Evolutionary conservation across 2,329 filamentous ascomycete genomes (phyloP).

Genomic region (Aspergillus aculeatus): DNA sequence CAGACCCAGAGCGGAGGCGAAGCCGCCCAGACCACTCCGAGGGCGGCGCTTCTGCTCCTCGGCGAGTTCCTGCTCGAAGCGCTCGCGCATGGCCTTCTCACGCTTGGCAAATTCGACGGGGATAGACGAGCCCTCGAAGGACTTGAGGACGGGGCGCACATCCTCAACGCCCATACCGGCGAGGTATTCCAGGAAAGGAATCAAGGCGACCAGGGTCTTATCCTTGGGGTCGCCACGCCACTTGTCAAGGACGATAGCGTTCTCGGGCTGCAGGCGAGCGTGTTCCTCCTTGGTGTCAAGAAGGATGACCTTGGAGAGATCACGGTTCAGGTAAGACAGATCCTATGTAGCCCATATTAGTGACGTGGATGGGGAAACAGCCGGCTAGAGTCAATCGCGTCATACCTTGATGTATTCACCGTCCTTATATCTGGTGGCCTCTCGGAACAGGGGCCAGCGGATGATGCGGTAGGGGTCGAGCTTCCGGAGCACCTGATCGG

Average conservation of each 20-base stretch:
- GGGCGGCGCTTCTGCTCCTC: slow-evolving; percentile 65
- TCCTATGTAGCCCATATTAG: slow-evolving; percentile 58
- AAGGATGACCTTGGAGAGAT: slow-evolving; percentile 91
- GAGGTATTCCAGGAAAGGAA: slow-evolving; percentile 96
- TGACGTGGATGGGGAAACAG: slow-evolving; percentile 1
- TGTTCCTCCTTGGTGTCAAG: slow-evolving; percentile 83
- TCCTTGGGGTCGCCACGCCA: slow-evolving; percentile 85
- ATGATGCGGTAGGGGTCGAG: slow-evolving; percentile 94
- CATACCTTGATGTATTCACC: slow-evolving; percentile 92
- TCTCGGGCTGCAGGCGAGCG: slow-evolving; percentile 89
- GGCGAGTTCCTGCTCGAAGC: slow-evolving; percentile 76
- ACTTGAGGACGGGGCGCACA: slow-evolving; percentile 80
- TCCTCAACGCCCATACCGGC: slow-evolving; percentile 90
- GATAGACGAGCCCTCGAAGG: slow-evolving; percentile 85
- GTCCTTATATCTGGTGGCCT: slow-evolving; percentile 95
- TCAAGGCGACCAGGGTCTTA: slow-evolving; percentile 80
- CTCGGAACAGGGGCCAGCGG: slow-evolving; percentile 89
- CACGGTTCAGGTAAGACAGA: slow-evolving; percentile 94
- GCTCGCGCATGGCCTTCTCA: slow-evolving; percentile 79
- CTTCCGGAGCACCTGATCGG: slow-evolving; percentile 85
- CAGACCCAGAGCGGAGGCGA: slow-evolving; percentile 73
- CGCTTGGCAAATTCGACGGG: slow-evolving; percentile 85
- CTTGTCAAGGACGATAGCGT: slow-evolving; percentile 85
- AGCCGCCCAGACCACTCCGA: slow-evolving; percentile 61
- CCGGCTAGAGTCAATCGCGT: not conserved